Conservation (phyloP, 805 yeast species). For the Blastobotrys chiropterorum region DNA sequence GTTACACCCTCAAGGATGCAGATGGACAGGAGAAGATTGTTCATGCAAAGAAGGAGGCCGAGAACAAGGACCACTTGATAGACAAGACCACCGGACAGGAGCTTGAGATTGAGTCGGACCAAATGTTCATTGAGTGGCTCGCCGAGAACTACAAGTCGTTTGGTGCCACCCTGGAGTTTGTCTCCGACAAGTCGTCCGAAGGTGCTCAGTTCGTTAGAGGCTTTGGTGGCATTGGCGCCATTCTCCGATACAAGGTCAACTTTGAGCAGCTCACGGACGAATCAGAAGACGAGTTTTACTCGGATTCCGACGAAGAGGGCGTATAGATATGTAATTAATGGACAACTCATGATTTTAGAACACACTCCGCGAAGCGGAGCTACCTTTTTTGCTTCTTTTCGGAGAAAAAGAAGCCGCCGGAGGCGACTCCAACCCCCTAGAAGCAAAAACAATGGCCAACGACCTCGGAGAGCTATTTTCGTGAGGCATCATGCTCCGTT, state of each 20-base stretch:
- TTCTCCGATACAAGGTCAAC: slow-evolving; percentile 92
- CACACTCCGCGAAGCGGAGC: too few species aligned
- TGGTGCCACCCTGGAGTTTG: slow-evolving; percentile 95
- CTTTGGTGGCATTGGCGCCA: slow-evolving; percentile 98
- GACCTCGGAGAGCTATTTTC: too few species aligned
- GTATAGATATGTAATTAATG: background rate
- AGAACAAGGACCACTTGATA: slow-evolving; percentile 66
- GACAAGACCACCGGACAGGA: slow-evolving; percentile 87
- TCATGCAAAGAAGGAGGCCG: slow-evolving; percentile 64
- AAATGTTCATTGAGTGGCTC: slow-evolving; percentile 89
- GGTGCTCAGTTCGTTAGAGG: slow-evolving; percentile 98
- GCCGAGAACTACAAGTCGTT: slow-evolving; percentile 92
- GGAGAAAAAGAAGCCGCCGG: too few species aligned
- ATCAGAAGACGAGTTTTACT: slow-evolving; percentile 81
- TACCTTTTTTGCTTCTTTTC: too few species aligned
- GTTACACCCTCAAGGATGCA: slow-evolving; percentile 77
- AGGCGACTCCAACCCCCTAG: too few species aligned
- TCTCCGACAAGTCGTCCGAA: slow-evolving; percentile 92
- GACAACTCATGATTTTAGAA: background rate
- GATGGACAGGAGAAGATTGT: slow-evolving; percentile 74
- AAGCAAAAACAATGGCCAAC: too few species aligned
- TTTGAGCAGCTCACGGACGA: slow-evolving; percentile 92
- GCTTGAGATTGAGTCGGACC: slow-evolving; percentile 83
- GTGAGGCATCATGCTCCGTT: too few species aligned
- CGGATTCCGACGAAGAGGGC: slow-evolving; percentile 15